Evolutionary conservation across 805 yeast genomes (phyloP).

Genomic region (Yarrowia sp.): DNA sequence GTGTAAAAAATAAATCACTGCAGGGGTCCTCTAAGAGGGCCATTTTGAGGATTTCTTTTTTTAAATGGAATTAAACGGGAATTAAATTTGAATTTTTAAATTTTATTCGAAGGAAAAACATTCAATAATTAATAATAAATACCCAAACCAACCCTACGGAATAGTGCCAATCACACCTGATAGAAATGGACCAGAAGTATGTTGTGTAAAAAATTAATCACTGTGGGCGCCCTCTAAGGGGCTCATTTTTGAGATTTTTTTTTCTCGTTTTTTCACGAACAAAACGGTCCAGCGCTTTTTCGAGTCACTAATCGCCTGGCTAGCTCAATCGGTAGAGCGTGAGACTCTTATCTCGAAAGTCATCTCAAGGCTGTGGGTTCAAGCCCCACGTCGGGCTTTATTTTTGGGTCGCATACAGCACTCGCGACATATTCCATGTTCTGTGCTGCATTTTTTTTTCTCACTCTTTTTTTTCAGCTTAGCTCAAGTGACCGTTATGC

Average conservation of each 20-base stretch:
- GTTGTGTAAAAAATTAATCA: no score
- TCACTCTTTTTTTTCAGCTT: neutral
- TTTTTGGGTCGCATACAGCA: neutral
- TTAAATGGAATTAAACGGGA: no score
- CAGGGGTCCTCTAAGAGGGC: no score
- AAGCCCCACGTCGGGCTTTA: constrained; percentile 24
- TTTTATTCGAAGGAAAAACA: no score
- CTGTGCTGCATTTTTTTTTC: neutral
- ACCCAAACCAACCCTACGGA: no score
- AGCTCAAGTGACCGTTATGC: neutral
- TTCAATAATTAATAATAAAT: no score
- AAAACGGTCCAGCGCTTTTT: neutral
- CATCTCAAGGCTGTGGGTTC: constrained; percentile 25
- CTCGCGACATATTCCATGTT: neutral
- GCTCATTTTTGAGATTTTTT: neutral
- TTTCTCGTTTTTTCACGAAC: neutral
- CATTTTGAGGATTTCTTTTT: neutral
- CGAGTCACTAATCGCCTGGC: neutral
- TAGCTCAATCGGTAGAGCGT: constrained; percentile 26
- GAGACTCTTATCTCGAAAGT: constrained; percentile 4
- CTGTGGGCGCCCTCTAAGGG: no score
- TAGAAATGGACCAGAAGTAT: no score
- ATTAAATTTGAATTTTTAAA: no score
- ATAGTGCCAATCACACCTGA: no score
- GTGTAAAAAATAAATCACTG: no score